A percentile compares a stretch with the other conserved stretches of the same genome.
These are phyloP conservation scores for Pseudogymnoascus sp. DNA, from an alignment of 2,329 filamentous ascomycete species.

Conservation along the genomic window DNA sequence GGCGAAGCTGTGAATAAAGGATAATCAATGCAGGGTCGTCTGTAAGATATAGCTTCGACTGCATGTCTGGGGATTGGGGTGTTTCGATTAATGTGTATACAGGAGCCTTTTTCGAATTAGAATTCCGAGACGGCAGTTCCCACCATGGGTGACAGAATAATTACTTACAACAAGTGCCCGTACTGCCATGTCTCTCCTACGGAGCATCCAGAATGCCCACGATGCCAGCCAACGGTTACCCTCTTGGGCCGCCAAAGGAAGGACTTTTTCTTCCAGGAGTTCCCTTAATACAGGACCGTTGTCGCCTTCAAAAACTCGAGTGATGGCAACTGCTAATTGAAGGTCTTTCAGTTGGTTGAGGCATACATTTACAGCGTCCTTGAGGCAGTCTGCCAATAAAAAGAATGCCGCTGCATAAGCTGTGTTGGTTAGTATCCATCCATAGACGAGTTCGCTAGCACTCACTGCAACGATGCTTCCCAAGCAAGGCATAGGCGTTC, in stretches of 20 bases:
- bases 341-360: slow-evolving; percentile 80
- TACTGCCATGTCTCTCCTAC: slow-evolving; percentile 73
- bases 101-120: slow-evolving; percentile 50
- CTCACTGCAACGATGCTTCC: slow-evolving; percentile 76
- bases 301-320: slow-evolving; percentile 82
- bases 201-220: slow-evolving; percentile 92
- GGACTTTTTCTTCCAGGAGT: slow-evolving; percentile 70
- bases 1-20: slow-evolving; percentile 77
- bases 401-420: slow-evolving; percentile 97
- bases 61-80: slow-evolving; percentile 58
- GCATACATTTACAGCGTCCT: slow-evolving; percentile 80
- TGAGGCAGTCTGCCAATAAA: slow-evolving; percentile 73
- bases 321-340: slow-evolving; percentile 81
- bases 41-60: slow-evolving; percentile 71
- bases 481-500: slow-evolving; percentile 91
- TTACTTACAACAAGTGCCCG: slow-evolving; percentile 65
- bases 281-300: slow-evolving; percentile 62
- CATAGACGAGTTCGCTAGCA: slow-evolving; percentile 6
- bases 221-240: slow-evolving; percentile 90
- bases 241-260: slow-evolving; percentile 67
- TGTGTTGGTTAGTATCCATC: slow-evolving; percentile 27
- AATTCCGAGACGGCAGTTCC: slow-evolving; percentile 11
- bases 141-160: background rate
- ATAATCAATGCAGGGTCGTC: slow-evolving; percentile 87
- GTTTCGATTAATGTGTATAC: slow-evolving; percentile 66